These are phyloP conservation scores for Dictyostelium brefeldianum DNA, from an alignment of 78 protist species.

Conservation along the genomic window DNA sequence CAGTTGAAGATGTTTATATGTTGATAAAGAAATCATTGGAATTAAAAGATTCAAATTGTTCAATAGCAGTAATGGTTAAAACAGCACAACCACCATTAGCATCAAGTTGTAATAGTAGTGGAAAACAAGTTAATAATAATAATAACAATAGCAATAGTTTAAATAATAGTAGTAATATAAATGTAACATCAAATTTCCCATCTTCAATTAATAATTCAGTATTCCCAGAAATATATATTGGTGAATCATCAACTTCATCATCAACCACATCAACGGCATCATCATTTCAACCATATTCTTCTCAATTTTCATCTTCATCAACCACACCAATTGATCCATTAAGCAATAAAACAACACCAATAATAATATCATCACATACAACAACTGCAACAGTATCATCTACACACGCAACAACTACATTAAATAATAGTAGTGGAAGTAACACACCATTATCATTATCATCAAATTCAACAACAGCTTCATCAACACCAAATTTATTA, in stretches of 20 bases:
- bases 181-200: background rate
- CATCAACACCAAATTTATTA: background rate
- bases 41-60: constrained; percentile 35
- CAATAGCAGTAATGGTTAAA: constrained; percentile 12
- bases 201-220: background rate
- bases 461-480: background rate
- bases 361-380: background rate
- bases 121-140: background rate
- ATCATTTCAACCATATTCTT: constrained; percentile 27
- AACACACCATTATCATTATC: background rate
- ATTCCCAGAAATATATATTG: background rate
- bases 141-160: background rate
- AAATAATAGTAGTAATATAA: background rate
- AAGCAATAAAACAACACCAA: constrained; percentile 3
- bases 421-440: background rate
- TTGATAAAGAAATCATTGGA: constrained; percentile 63
- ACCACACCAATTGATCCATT: constrained; percentile 4
- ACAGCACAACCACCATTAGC: background rate
- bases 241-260: background rate
- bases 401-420: background rate
- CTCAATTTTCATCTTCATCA: constrained; percentile 2
- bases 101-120: background rate
- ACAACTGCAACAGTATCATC: background rate
- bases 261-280: background rate
- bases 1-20: constrained; percentile 85